A percentile compares a stretch with the other conserved stretches of the same genome.
These are phyloP conservation scores for Epichloe hybrida DNA, from an alignment of 2,329 filamentous ascomycete genomes.

Conservation along the genomic window DNA sequence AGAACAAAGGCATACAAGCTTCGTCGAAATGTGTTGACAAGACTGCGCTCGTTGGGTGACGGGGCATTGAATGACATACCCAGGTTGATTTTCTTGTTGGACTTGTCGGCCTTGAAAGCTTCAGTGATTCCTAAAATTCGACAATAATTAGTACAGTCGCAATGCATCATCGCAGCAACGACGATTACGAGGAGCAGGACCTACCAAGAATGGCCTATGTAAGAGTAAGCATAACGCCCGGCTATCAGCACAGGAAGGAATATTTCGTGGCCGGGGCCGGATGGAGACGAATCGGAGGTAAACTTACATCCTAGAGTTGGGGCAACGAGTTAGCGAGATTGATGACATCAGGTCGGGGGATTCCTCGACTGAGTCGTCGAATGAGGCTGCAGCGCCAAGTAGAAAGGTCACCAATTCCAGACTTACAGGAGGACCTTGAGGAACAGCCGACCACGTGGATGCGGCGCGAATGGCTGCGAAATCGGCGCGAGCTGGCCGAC, in stretches of 20 bases:
- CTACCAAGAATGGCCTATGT: constrained; percentile 62
- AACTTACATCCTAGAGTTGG: constrained; percentile 11
- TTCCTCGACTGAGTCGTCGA: neutral
- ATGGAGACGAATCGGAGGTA: neutral
- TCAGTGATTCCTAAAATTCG: constrained; percentile 65
- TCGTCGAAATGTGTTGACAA: neutral
- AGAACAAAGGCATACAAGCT: neutral
- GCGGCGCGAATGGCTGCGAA: constrained; percentile 38
- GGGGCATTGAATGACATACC: constrained; percentile 37
- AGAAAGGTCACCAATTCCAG: neutral
- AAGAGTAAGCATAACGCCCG: neutral
- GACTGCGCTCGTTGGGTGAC: neutral
- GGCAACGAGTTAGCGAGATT: neutral
- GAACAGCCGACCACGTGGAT: constrained; percentile 82
- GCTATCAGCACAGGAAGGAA: neutral
- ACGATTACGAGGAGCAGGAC: constrained; percentile 12
- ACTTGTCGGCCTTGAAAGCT: constrained; percentile 94
- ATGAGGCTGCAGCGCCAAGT: neutral
- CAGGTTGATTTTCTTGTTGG: constrained; percentile 94
- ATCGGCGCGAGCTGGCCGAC: constrained; percentile 26
- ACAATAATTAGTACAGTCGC: constrained; percentile 11
- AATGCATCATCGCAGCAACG: neutral
- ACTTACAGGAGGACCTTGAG: constrained; percentile 87
- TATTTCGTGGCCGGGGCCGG: neutral
- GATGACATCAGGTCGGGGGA: neutral